Evolutionary conservation across 441 rosid genomes (phyloP).

Genomic region (Eruca vesicaria): DNA sequence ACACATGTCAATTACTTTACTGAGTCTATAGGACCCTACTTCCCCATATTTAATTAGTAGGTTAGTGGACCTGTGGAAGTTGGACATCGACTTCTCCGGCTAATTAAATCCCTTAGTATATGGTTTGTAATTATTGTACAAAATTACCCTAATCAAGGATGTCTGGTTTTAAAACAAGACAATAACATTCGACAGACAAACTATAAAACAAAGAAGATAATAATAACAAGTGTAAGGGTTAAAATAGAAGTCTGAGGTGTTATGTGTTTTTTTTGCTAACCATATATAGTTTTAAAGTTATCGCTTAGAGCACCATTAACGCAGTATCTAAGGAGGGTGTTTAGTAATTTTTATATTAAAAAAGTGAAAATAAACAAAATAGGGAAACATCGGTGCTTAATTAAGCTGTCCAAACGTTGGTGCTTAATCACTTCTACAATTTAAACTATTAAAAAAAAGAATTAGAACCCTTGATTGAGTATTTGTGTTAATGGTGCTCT

Average conservation of each 20-base stretch:
- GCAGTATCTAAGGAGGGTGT: too few species aligned
- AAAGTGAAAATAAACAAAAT: too few species aligned
- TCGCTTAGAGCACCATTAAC: too few species aligned
- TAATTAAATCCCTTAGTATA: constrained; percentile 5
- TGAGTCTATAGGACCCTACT: not conserved
- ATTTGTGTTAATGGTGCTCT: too few species aligned
- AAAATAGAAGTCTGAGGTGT: not conserved
- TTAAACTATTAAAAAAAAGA: too few species aligned
- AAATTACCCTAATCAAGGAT: not conserved
- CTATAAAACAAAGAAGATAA: not conserved
- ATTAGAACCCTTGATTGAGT: too few species aligned
- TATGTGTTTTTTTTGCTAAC: not conserved
- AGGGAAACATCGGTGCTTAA: too few species aligned
- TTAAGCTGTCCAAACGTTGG: too few species aligned
- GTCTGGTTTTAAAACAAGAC: not conserved
- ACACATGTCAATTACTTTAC: not conserved
- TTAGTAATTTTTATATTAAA: too few species aligned
- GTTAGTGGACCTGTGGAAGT: constrained; percentile 12
- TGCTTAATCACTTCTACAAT: too few species aligned
- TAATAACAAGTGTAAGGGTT: not conserved
- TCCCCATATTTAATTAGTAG: constrained; percentile 16
- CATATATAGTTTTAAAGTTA: not conserved
- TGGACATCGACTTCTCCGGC: constrained; percentile 28
- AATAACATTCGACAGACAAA: not conserved
- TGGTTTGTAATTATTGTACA: not conserved